Conservation (phyloP, 1,284 basidiomycete genomes). For the Quambalaria eucalypti region DNA sequence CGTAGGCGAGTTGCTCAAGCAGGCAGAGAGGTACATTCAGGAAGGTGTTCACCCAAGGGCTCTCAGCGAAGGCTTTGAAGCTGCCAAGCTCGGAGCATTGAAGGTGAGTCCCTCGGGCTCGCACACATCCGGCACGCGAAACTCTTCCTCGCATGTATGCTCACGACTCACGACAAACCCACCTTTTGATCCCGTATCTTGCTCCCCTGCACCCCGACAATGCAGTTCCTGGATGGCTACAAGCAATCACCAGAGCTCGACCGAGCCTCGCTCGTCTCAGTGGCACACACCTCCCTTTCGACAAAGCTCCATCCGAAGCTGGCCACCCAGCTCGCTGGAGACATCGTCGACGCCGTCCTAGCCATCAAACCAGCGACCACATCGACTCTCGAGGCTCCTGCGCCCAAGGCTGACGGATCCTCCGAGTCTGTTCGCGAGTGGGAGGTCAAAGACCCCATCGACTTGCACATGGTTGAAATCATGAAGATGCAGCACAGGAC, state of each 20-base stretch:
- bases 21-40: conserved; percentile 92
- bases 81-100: conserved; percentile 67
- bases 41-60: conserved; percentile 98
- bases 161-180: too few relatives aligned
- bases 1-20: conserved; percentile 93
- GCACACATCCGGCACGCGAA: neutral
- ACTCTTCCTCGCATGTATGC: too few relatives aligned
- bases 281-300: conserved; percentile 85
- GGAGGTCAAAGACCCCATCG: conserved; percentile 60
- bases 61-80: conserved; percentile 87
- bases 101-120: too few relatives aligned
- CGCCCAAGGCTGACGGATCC: conserved; percentile 28
- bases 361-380: conserved; percentile 58
- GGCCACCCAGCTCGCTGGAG: conserved; percentile 78
- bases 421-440: conserved; percentile 37
- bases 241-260: conserved; percentile 65
- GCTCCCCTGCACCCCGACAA: too few relatives aligned
- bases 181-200: too few relatives aligned
- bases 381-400: conserved; percentile 19
- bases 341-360: conserved; percentile 90
- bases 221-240: conserved; percentile 90
- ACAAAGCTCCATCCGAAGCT: conserved; percentile 81
- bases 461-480: conserved; percentile 98
- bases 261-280: conserved; percentile 80
- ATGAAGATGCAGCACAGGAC: conserved; percentile 99